Evolutionary conservation across 805 yeast genomes (phyloP).

Genomic region (Spathaspora passalidarum): DNA sequence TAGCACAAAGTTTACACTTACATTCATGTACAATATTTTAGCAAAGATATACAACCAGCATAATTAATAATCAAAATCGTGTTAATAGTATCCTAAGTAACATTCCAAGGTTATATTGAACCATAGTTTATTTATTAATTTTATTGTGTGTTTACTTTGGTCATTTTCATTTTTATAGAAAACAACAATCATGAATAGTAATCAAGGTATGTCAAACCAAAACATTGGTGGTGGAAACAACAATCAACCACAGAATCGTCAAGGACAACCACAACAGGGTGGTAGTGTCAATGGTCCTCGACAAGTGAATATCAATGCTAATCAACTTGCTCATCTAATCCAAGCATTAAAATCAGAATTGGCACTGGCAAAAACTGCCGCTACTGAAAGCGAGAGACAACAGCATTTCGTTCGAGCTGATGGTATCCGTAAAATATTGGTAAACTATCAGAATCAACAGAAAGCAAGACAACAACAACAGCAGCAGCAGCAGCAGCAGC

Average conservation of each 20-base stretch:
- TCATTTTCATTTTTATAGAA: no score
- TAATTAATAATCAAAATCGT: no score
- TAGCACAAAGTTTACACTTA: no score
- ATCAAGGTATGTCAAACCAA: constrained; percentile 3
- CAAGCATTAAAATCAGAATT: constrained; percentile 58
- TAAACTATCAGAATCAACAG: constrained; percentile 52
- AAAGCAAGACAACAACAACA: constrained; percentile 26
- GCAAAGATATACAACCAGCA: no score
- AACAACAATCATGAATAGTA: background rate
- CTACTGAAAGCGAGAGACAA: constrained; percentile 56
- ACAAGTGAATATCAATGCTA: constrained; percentile 7
- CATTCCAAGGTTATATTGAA: no score
- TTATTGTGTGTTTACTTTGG: background rate
- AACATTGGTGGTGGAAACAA: constrained; percentile 1
- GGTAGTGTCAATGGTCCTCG: constrained; percentile 2
- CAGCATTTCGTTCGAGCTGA: constrained; percentile 63
- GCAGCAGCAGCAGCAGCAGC: constrained; percentile 16
- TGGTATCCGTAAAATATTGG: constrained; percentile 55
- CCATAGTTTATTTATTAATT: no score
- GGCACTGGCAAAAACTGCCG: constrained; percentile 57
- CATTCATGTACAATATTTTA: no score
- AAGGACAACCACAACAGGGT: background rate
- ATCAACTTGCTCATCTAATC: constrained; percentile 9
- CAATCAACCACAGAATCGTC: background rate
- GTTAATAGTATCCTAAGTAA: no score